These are phyloP conservation scores for Penicillium nordicum DNA, from an alignment of 2,329 filamentous ascomycete species.

Conservation along the genomic window DNA sequence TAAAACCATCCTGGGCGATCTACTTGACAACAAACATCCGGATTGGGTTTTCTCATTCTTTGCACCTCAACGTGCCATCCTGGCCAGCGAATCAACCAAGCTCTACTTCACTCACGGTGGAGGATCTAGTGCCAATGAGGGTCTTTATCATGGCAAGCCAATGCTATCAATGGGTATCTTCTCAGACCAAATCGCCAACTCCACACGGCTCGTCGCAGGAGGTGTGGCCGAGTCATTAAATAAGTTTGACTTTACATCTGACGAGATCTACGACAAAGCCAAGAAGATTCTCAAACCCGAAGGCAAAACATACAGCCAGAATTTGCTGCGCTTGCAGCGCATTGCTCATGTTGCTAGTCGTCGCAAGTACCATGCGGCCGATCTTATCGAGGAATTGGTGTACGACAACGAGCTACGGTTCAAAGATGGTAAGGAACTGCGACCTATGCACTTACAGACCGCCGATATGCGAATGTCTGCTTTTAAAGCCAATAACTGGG, in stretches of 20 bases:
- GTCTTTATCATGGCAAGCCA: not conserved
- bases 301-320: not conserved
- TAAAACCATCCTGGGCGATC: not conserved
- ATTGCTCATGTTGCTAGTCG: not conserved
- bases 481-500: not conserved
- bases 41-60: not conserved
- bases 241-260: not conserved
- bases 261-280: not conserved
- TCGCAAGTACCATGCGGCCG: not conserved
- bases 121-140: not conserved
- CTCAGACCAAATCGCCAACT: not conserved
- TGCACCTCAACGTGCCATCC: not conserved
- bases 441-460: not conserved
- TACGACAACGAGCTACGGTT: not conserved
- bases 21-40: not conserved
- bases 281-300: not conserved
- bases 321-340: not conserved
- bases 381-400: not conserved
- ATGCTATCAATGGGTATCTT: not conserved
- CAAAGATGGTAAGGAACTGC: not conserved
- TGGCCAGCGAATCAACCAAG: not conserved
- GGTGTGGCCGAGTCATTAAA: not conserved
- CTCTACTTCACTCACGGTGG: not conserved
- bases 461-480: not conserved
- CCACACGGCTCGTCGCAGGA: not conserved